A percentile compares a stretch with the other conserved stretches of the same genome.
Evolutionary conservation across 2,329 filamentous ascomycete species (phyloP).

Genomic region (Fusarium robinianum): DNA sequence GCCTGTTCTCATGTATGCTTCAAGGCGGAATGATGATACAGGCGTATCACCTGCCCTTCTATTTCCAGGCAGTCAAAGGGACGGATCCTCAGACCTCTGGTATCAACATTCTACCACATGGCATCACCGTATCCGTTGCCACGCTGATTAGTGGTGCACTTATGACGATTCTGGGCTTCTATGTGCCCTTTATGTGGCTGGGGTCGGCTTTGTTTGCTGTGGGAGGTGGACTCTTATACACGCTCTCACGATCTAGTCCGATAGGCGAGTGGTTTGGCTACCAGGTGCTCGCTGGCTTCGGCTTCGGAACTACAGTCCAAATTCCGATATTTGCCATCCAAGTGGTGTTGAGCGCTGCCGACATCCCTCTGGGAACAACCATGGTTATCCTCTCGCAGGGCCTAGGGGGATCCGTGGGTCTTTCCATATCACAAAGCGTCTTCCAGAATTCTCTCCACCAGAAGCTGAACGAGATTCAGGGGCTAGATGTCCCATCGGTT

Average conservation of each 20-base stretch:
- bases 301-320: constrained; percentile 49
- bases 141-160: constrained; percentile 19
- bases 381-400: constrained; percentile 51
- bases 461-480: constrained; percentile 9
- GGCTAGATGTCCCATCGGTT: constrained; percentile 11
- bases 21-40: constrained; percentile 32
- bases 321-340: constrained; percentile 49
- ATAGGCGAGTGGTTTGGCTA: constrained; percentile 49
- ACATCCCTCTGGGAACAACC: constrained; percentile 50
- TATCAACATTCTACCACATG: constrained; percentile 24
- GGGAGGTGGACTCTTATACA: constrained; percentile 20
- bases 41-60: constrained; percentile 25
- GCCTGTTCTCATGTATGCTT: constrained; percentile 24
- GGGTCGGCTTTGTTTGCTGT: constrained; percentile 21
- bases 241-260: constrained; percentile 38
- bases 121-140: constrained; percentile 17
- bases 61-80: constrained; percentile 34
- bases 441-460: constrained; percentile 22
- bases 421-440: constrained; percentile 27
- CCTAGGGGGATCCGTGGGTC: constrained; percentile 44
- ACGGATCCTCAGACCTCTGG: constrained; percentile 21
- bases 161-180: constrained; percentile 22
- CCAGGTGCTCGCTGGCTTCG: constrained; percentile 49
- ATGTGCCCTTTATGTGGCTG: constrained; percentile 31
- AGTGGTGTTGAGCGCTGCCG: constrained; percentile 45